Evolutionary conservation across 805 yeast genomes (phyloP).

Genomic region (Cyberlindnera euphorbiae): DNA sequence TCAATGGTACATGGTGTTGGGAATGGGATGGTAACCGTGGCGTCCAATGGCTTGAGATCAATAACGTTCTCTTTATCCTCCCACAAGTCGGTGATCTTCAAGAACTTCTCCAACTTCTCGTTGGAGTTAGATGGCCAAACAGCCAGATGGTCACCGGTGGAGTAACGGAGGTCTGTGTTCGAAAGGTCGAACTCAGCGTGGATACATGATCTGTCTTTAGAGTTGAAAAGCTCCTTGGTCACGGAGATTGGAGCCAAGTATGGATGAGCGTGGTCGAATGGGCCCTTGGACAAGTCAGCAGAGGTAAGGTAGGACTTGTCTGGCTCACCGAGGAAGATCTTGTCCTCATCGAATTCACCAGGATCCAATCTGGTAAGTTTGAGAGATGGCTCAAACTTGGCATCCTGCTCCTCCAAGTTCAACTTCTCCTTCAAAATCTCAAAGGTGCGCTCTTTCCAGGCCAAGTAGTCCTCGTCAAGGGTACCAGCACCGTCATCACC

Average conservation of each 20-base stretch:
- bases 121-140: constrained; percentile 89
- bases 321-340: constrained; percentile 82
- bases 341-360: constrained; percentile 32
- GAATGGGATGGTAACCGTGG: constrained; percentile 59
- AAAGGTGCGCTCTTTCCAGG: constrained; percentile 84
- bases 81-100: constrained; percentile 55
- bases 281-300: constrained; percentile 47
- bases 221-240: constrained; percentile 67
- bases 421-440: constrained; percentile 59
- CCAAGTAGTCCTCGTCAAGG: constrained; percentile 88
- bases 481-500: constrained; percentile 97
- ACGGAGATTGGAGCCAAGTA: constrained; percentile 62
- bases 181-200: constrained; percentile 87
- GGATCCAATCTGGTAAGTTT: constrained; percentile 36
- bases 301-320: constrained; percentile 33
- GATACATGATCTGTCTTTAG: constrained; percentile 68
- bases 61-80: constrained; percentile 52
- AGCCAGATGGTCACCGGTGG: constrained; percentile 96
- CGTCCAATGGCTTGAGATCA: constrained; percentile 63
- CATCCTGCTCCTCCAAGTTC: constrained; percentile 74
- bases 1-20: constrained; percentile 87
- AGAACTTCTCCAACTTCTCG: constrained; percentile 65
- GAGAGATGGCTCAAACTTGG: constrained; percentile 68
- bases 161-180: constrained; percentile 67
- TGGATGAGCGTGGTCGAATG: constrained; percentile 80